Percentiles rank a stretch among this genome's conserved stretches.
Evolutionary conservation across 164 flowering plant genomes (phyloP).

Genomic region (grape (Vitis vinifera)): ASM3070453v1 NC_081818.1:28630001-28630500

Average conservation of each 20-base stretch:
- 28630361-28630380: constrained; percentile 35
- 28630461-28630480: no score
- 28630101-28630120: neutral
- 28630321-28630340: constrained; percentile 13
- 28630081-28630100: neutral
- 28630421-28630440: constrained; percentile 28
- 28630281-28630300: constrained; percentile 12
- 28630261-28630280: constrained; percentile 18
- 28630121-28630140: neutral
- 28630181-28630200: neutral
- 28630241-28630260: neutral
- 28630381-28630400: constrained; percentile 31
- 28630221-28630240: neutral
- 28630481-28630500: no score
- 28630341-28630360: constrained; percentile 29
- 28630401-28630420: constrained; percentile 15
- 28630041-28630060: no score
- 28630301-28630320: constrained; percentile 15
- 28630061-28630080: no score
- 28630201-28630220: neutral
- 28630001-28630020: no score
- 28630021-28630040: no score
- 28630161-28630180: neutral
- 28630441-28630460: constrained; percentile 21
- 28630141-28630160: neutral